A percentile compares a stretch with the other conserved stretches of the same genome.
phyloP scores from a whole-genome alignment of 768 basidiomycete genomes.

The Suillus paluster region DNA sequence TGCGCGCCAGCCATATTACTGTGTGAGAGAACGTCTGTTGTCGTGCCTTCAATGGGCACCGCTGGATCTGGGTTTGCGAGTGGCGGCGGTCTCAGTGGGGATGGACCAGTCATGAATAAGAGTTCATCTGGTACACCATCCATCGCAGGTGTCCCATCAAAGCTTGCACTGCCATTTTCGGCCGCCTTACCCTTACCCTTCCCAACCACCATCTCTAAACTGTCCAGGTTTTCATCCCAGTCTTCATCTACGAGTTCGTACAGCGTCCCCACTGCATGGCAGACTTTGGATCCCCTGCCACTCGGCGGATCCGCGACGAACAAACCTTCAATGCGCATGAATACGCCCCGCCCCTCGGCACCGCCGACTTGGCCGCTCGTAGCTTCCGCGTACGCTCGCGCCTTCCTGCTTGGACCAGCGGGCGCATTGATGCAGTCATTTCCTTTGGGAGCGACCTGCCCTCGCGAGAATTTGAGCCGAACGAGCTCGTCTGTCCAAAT shows the following conservation, averaged over 20 bases:
- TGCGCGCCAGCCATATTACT: slow-evolving; percentile 20
- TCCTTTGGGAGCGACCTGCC: slow-evolving; percentile 69
- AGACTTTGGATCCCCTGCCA: slow-evolving; percentile 54
- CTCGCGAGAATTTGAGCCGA: slow-evolving; percentile 71
- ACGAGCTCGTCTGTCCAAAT: slow-evolving; percentile 89
- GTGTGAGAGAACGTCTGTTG: slow-evolving; percentile 18
- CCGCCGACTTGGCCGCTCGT: slow-evolving; percentile 41
- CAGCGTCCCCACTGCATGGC: slow-evolving; percentile 71
- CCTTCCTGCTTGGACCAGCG: slow-evolving; percentile 52
- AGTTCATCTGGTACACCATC: slow-evolving; percentile 11
- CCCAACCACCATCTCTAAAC: slow-evolving; percentile 2
- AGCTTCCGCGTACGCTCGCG: slow-evolving; percentile 30
- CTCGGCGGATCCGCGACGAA: slow-evolving; percentile 61
- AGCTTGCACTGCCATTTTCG: slow-evolving; percentile 16
- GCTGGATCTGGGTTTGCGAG: slow-evolving; percentile 35
- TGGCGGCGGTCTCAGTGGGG: slow-evolving; percentile 36
- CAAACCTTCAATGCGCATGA: slow-evolving; percentile 71
- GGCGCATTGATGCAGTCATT: slow-evolving; percentile 62
- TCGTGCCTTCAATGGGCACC: slow-evolving; percentile 22
- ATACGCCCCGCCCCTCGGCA: slow-evolving; percentile 65
- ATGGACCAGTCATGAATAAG: slow-evolving; percentile 18
- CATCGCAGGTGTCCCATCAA: slow-evolving; percentile 10
- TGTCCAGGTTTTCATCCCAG: slow-evolving; percentile 52
- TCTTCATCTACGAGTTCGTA: slow-evolving; percentile 81
- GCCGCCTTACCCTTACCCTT: slow-evolving; percentile 39